Evolutionary conservation across 768 basidiomycete genomes (phyloP).

Genomic region (Pholiota conissans): DNA sequence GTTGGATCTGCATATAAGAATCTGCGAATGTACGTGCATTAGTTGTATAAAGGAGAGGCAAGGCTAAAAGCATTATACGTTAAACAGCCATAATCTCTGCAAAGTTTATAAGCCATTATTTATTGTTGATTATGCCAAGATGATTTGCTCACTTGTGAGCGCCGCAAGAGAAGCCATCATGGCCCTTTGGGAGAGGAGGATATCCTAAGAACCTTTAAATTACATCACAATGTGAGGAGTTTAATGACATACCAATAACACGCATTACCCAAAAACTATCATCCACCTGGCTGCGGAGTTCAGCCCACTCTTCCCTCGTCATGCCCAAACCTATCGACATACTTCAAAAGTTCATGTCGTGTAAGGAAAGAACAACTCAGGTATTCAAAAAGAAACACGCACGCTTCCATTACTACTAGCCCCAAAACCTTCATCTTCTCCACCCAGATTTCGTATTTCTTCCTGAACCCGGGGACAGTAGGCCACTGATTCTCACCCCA

Average conservation of each 20-base stretch:
- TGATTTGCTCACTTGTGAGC: conserved; percentile 69
- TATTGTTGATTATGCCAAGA: neutral
- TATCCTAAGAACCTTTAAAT: conserved; percentile 53
- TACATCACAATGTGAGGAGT: neutral
- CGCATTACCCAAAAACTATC: conserved; percentile 92
- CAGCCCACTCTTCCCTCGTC: conserved; percentile 66
- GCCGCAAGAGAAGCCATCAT: conserved; percentile 87
- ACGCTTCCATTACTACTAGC: conserved; percentile 85
- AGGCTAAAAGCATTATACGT: conserved; percentile 51
- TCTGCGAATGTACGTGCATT: conserved; percentile 35
- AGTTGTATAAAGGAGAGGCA: neutral
- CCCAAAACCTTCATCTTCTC: conserved; percentile 87
- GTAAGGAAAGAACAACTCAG: neutral
- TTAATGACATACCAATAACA: conserved; percentile 56
- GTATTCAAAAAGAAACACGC: conserved; percentile 24
- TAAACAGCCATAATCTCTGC: conserved; percentile 87
- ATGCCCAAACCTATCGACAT: conserved; percentile 84
- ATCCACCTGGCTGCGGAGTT: conserved; percentile 67
- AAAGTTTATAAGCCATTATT: neutral
- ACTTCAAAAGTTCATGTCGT: conserved; percentile 44
- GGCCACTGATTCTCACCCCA: conserved; percentile 94
- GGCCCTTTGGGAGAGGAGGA: conserved; percentile 77
- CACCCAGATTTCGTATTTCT: conserved; percentile 73
- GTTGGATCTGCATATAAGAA: conserved; percentile 86
- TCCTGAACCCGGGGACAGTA: conserved; percentile 50